Percentiles rank a stretch among this genome's conserved stretches.
These are phyloP conservation scores for Lachancea cidri DNA, from an alignment of 805 yeast species.

Conservation along the genomic window DNA sequence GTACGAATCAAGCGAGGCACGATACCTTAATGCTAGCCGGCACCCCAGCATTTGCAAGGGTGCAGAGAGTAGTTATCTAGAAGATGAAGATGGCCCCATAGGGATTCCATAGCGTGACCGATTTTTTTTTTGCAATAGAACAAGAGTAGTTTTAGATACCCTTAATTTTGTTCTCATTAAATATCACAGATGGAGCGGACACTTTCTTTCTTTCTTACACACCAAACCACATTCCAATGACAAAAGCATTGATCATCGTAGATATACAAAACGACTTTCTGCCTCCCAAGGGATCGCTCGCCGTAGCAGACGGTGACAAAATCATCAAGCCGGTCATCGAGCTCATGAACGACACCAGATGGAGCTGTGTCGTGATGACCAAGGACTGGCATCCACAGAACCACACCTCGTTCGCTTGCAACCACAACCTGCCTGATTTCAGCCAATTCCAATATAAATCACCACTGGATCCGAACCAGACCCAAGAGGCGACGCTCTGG, in stretches of 20 bases:
- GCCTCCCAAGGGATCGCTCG: conserved; percentile 72
- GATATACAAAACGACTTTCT: conserved; percentile 87
- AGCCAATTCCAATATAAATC: conserved; percentile 43
- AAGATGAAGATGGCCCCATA: too few relatives aligned
- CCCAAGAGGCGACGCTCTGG: conserved; percentile 57
- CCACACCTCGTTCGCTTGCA: conserved; percentile 79
- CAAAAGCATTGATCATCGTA: conserved; percentile 59
- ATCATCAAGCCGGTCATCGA: conserved; percentile 49
- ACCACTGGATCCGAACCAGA: conserved; percentile 38
- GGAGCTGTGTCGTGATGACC: conserved; percentile 66
- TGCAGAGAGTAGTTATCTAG: too few relatives aligned
- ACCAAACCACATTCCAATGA: conserved; percentile 1
- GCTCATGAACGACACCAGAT: conserved; percentile 42
- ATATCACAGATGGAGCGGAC: not conserved
- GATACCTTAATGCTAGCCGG: too few relatives aligned
- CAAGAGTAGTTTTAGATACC: too few relatives aligned
- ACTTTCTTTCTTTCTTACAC: not conserved
- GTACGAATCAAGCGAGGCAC: too few relatives aligned
- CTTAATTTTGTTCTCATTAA: too few relatives aligned
- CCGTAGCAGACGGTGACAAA: conserved; percentile 59
- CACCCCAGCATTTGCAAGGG: too few relatives aligned
- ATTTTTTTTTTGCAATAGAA: too few relatives aligned
- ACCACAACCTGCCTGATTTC: conserved; percentile 51
- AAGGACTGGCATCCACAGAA: conserved; percentile 84
- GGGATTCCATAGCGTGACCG: too few relatives aligned